Evolutionary conservation across 345 rosid genomes (phyloP), one percentile per base, ranked within the genome.

Genomic region (Gossypioides kirkii): DNA sequence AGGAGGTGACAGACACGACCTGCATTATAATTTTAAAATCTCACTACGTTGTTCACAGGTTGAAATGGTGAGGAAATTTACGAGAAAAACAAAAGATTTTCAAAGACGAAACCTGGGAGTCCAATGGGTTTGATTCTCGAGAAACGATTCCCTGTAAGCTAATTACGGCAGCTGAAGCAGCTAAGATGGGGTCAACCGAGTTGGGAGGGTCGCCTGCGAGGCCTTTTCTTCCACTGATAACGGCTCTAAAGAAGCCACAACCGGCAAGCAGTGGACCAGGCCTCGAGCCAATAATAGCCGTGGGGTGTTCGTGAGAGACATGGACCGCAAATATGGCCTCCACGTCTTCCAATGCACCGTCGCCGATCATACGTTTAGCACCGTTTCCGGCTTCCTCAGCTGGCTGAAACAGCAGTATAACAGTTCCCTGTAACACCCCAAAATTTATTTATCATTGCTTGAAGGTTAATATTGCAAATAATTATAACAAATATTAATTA

Each of bases 381-480:
- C 98, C 98, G 38, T 93, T 93, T 22, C 98, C 98, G 16, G 97
- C 98, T 86, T 93, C 98, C 82, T 93, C 98, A 4, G 98, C 97
- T 2, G 98, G 97, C 75, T 93, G 98, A 64, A 93, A 93, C n/a
- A 93, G 59, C 45, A 91, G 38, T 54, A 93, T 66, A n/a, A 91
- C 93, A 0, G 98, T 93, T 71, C 98, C 98, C 98, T 93, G 59
- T 26, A n/a, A 79, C 53, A 36, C 41, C 42, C 42, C 72, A 64
- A 16, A 55, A 45, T 22, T 28, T 22, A 65, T 11, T 45, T 14
- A 4, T 22, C 23, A 22, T 58, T 23, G 36, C 61, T 23, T 58
- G 25, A 52, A 5, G 7, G 38, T 32, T 32, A 5, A 32, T 32
- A 32, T 32, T 32, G 38, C 38, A 32, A 32, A 32, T 32, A 32